A percentile compares a stretch with the other conserved stretches of the same genome.
phyloP scores from a whole-genome alignment of 257 asterid genomes.

The Penstemon newberryi region DNA sequence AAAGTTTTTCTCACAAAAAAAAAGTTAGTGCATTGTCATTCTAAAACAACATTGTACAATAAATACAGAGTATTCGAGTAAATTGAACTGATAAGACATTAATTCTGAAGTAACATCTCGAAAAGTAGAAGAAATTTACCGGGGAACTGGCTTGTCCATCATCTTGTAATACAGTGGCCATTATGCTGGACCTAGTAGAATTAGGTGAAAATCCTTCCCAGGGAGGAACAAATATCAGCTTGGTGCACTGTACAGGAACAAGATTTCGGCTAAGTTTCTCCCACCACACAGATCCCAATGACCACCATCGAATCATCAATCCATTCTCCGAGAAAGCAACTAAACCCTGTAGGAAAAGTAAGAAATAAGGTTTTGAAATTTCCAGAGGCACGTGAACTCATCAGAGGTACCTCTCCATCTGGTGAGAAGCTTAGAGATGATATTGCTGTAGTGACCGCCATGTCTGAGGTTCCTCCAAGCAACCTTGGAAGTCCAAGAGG shows the following conservation, averaged over 20 bases:
- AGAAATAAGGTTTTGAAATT: constrained; percentile 12
- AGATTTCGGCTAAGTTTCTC: constrained; percentile 87
- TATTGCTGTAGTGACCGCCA: constrained; percentile 63
- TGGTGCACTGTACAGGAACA: constrained; percentile 86
- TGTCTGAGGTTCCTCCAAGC: constrained; percentile 68
- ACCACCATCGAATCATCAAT: constrained; percentile 97
- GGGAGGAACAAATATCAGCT: constrained; percentile 86
- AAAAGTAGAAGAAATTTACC: constrained; percentile 41
- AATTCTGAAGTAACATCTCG: too few species aligned
- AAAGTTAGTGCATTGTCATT: not conserved
- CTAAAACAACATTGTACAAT: constrained; percentile 9
- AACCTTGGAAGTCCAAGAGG: constrained; percentile 91
- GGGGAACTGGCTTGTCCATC: constrained; percentile 51
- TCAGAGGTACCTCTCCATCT: constrained; percentile 86
- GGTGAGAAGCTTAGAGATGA: constrained; percentile 93
- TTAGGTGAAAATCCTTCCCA: constrained; percentile 96
- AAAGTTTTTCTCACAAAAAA: not conserved
- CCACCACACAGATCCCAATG: constrained; percentile 95
- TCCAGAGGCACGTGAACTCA: constrained; percentile 12
- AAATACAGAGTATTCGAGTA: not conserved
- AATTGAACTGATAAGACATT: not conserved
- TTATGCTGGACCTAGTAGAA: constrained; percentile 81
- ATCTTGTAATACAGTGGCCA: constrained; percentile 52
- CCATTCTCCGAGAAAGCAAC: constrained; percentile 95
- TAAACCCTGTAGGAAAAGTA: constrained; percentile 61